phyloP scores from a whole-genome alignment of 1,284 basidiomycete genomes.

The Ustilago tritici region DNA sequence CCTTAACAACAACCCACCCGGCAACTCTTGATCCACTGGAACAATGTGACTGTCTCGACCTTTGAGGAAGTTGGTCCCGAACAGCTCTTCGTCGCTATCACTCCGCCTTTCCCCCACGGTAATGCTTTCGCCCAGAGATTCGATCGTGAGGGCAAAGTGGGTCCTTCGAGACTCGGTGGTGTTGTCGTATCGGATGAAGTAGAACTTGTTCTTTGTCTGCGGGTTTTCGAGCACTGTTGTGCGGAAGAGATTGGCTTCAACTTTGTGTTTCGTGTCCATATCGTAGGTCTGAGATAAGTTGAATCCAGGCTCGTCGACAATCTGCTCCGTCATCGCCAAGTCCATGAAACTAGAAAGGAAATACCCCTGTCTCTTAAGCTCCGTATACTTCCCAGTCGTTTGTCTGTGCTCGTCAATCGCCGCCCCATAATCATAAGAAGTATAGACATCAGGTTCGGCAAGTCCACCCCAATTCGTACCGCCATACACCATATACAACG shows the following conservation, averaged over 20 bases:
- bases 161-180: conserved; percentile 46
- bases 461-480: conserved; percentile 78
- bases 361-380: conserved; percentile 53
- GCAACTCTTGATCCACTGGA: conserved; percentile 40
- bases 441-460: conserved; percentile 38
- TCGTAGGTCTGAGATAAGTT: conserved; percentile 27
- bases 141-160: conserved; percentile 31
- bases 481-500: conserved; percentile 78
- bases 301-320: conserved; percentile 25
- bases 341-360: conserved; percentile 52
- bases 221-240: conserved; percentile 45
- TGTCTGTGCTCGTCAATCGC: conserved; percentile 49
- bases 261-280: conserved; percentile 7
- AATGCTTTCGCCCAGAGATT: conserved; percentile 34
- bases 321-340: conserved; percentile 45
- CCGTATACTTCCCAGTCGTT: conserved; percentile 47
- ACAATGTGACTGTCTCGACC: conserved; percentile 47
- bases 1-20: conserved; percentile 69
- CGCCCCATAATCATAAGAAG: conserved; percentile 71
- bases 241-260: conserved; percentile 16
- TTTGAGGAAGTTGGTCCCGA: conserved; percentile 24
- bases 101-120: conserved; percentile 17
- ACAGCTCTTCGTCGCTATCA: neutral
- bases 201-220: conserved; percentile 73
- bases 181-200: conserved; percentile 76